Evolutionary conservation across 768 basidiomycete species (phyloP).

Genomic region (Chalciporus pseudorubinellus): DNA sequence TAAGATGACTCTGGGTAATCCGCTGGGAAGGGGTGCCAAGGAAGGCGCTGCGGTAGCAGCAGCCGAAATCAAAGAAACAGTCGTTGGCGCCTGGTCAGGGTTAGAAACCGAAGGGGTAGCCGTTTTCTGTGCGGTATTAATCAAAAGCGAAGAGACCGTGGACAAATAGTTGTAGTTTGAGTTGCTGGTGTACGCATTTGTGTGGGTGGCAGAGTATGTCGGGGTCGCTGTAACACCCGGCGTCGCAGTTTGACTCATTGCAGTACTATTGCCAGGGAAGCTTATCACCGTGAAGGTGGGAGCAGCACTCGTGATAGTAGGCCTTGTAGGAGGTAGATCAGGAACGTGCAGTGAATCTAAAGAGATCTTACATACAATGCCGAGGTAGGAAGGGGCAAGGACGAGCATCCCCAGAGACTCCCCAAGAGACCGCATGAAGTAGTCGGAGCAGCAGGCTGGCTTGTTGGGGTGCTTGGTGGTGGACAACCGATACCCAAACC

Average conservation of each 20-base stretch:
- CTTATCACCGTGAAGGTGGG: slow-evolving; percentile 28
- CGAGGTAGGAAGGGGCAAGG: slow-evolving; percentile 7
- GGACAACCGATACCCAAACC: slow-evolving; percentile 13
- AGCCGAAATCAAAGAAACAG: slow-evolving; percentile 20
- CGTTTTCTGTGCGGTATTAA: slow-evolving; percentile 21
- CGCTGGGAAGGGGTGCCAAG: slow-evolving; percentile 47
- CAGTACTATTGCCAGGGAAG: slow-evolving; percentile 25
- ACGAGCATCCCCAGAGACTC: slow-evolving; percentile 16
- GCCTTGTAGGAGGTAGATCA: slow-evolving; percentile 2
- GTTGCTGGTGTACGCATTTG: slow-evolving; percentile 10
- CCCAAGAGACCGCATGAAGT: slow-evolving; percentile 19
- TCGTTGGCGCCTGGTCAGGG: slow-evolving; percentile 39
- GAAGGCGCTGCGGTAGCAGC: slow-evolving; percentile 28
- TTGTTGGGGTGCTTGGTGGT: not conserved
- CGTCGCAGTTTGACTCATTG: slow-evolving; percentile 4
- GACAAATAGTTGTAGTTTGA: slow-evolving; percentile 35
- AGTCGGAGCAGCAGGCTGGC: slow-evolving; percentile 7
- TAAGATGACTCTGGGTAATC: slow-evolving; percentile 60
- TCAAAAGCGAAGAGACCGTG: slow-evolving; percentile 34
- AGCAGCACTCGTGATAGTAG: not conserved
- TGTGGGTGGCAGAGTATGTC: slow-evolving; percentile 17
- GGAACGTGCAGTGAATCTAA: not conserved
- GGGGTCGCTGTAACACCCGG: slow-evolving; percentile 4
- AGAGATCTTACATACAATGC: slow-evolving; percentile 12
- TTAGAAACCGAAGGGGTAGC: slow-evolving; percentile 28